Evolutionary conservation across 179 eudicot species (phyloP).

Genomic region (Heliamphora pulchella): DNA sequence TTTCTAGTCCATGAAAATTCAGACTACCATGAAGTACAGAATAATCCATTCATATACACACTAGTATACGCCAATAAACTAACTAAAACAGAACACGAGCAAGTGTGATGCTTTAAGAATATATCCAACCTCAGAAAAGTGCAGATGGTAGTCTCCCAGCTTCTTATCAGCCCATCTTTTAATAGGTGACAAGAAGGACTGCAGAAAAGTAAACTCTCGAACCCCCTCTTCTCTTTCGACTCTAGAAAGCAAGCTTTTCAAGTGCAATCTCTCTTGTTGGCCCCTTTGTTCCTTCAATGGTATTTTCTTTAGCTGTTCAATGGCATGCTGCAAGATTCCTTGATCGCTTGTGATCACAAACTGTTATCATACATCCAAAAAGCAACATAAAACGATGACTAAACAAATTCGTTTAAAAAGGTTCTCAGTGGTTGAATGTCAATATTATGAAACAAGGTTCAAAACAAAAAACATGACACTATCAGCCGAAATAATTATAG

Average conservation of each 20-base stretch:
- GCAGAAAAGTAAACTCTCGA: constrained; percentile 65
- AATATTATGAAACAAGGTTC: not conserved
- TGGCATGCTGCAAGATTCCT: constrained; percentile 75
- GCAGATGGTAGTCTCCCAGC: constrained; percentile 84
- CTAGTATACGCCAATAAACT: constrained; percentile 12
- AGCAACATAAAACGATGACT: not conserved
- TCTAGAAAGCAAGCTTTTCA: constrained; percentile 71
- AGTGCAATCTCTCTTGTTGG: constrained; percentile 87
- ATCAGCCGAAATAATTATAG: not conserved
- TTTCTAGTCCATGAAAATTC: not conserved
- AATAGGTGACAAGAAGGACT: constrained; percentile 78
- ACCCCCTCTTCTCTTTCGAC: constrained; percentile 58
- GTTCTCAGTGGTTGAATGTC: not conserved
- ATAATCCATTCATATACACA: not conserved
- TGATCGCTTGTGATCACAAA: constrained; percentile 83
- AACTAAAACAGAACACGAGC: not conserved
- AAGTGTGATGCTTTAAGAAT: constrained; percentile 16
- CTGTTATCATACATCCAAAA: constrained; percentile 27
- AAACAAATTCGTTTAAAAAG: not conserved
- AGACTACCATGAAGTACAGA: constrained; percentile 5
- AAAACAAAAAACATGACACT: not conserved
- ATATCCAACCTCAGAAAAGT: constrained; percentile 71
- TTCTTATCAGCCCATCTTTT: constrained; percentile 88
- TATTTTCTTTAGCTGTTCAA: constrained; percentile 77
- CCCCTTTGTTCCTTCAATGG: constrained; percentile 96